Base-by-base conservation (phyloP, 805 yeast species). In the Kazachstania viticola region DNA sequence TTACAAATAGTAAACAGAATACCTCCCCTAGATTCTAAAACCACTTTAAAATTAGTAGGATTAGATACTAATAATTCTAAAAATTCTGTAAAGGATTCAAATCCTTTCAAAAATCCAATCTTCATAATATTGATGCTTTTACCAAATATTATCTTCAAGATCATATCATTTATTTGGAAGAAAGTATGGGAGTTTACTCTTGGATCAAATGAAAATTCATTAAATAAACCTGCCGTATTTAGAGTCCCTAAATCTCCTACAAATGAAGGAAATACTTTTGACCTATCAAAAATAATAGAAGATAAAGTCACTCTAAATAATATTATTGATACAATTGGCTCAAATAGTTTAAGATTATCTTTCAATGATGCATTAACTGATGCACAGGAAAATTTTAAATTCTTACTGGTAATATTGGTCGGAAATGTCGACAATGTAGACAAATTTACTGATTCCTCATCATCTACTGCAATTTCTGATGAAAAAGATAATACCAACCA, bases 351-450 rank as follows among this genome's bases (percentile, higher is more conserved):
- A 3, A 25, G 51, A 5, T 41, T 46, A 4, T 54, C 56, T 12
- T 69, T 64, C 40, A 68, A 69, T 38, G 61, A 58, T n/a, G 64
- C 67, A 1, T 58, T 59, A 32, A 51, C 55, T 14, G 36, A 44
- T 14, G 58, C 69, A 13, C 61, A 61, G 37, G 41, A 49, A 5
- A 61, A 65, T 16, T 51, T 60, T 21, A 69, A 68, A 47, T 75
- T 73, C 56, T 46, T 78, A 17, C 61, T 75, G 44, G 61, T 76
- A 5, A 60, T 75, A 23, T 51, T 77, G 25, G 54, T 77, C 4
- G 59, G 60, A 7, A 68, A 71, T 41, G 17, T 42, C 2, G 16
- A 31, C n/a, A 24, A 13, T 7, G n/a, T 9, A 3, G 28, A 33
- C 17, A 9, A 19, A 19, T 7, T 19, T n/a, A n/a, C n/a, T n/a